Base-by-base conservation (phyloP, 192 early-diverging fungal genomes). In the Linnemannia zychae region DNA sequence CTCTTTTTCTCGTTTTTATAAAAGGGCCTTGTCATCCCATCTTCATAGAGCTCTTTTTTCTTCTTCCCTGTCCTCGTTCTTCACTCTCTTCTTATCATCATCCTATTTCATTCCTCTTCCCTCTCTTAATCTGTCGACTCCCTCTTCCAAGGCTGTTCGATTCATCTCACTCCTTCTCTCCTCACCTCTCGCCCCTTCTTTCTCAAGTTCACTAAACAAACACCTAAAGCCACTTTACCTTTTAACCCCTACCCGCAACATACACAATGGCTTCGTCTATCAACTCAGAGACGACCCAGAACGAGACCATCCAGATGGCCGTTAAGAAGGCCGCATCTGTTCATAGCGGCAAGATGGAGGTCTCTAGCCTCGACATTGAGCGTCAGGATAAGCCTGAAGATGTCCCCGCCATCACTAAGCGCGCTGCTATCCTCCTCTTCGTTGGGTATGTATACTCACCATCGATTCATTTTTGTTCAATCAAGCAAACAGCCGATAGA, bases 381-480 rank as follows among this genome's bases (percentile, higher is more conserved):
- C 71, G 72, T 28, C 71, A 81, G 9, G 4, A 44, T 3, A 3
- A 44, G 40, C 40, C 37, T 20, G 66, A 34, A 7, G 16, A 36
- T 7, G 31, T 37, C n/a, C 78, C 78, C 15, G 73, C 52, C 28
- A 81, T 81, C 33, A 36, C 73, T 2, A 73, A 66, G 24, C 72
- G 72, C 16, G 72, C 79, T 0, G 79, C 79, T 72, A 67, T 81
- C 67, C 74, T 81, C 13, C 79, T 81, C 57, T 81, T 81, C 44
- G 28, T 81, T 53, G 79, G 79, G 79, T 81, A 75, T 11, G 79
- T 67, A 7, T 28, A 7, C 11, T n/a, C 3, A 13, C 28, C 0
- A 9, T 63, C n/a, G 12, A 15, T 36, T 71, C 11, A n/a, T n/a
- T n/a, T n/a, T 40, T 46, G 24, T 15, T 7, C 53, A 3, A 63